Conservation (phyloP, 225 moss, liverwort and hornwort genomes). For the Antitrichia curtipendula region DNA sequence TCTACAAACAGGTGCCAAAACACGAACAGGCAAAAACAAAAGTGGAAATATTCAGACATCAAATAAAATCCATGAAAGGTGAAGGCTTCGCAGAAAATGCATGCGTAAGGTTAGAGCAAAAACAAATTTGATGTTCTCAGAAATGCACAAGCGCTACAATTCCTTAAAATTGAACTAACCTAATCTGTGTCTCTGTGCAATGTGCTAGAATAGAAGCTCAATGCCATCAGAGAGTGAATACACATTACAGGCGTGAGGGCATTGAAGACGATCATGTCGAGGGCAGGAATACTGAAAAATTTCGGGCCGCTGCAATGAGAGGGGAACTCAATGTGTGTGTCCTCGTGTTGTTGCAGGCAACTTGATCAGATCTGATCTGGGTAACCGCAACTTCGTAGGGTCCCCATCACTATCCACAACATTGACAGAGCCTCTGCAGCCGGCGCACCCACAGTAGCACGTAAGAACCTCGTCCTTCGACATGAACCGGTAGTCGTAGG, state of each 20-base stretch:
- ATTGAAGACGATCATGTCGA: background rate
- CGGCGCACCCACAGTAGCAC: conserved; percentile 87
- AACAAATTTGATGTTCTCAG: background rate
- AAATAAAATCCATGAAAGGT: background rate
- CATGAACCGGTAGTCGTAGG: conserved; percentile 93
- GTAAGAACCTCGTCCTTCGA: conserved; percentile 93
- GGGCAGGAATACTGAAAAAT: background rate
- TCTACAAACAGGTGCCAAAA: background rate
- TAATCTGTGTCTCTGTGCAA: background rate
- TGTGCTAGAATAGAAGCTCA: background rate
- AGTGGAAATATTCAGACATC: background rate
- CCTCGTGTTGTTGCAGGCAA: conserved; percentile 36
- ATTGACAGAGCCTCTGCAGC: conserved; percentile 96
- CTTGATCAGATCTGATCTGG: conserved; percentile 62
- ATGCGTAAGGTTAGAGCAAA: background rate
- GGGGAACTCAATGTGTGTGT: conserved; percentile 24
- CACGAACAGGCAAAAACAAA: background rate
- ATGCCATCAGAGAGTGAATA: background rate
- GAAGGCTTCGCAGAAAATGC: background rate
- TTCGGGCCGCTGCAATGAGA: background rate
- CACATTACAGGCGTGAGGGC: conserved; percentile 11
- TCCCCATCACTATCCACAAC: conserved; percentile 66
- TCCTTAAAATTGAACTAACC: background rate
- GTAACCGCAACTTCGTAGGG: conserved; percentile 45
- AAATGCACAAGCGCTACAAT: background rate